A percentile compares a stretch with the other conserved stretches of the same genome.
These are phyloP conservation scores for Ophiostoma tasmaniense DNA, from an alignment of 2,329 filamentous ascomycete genomes.

Conservation along the genomic window DNA sequence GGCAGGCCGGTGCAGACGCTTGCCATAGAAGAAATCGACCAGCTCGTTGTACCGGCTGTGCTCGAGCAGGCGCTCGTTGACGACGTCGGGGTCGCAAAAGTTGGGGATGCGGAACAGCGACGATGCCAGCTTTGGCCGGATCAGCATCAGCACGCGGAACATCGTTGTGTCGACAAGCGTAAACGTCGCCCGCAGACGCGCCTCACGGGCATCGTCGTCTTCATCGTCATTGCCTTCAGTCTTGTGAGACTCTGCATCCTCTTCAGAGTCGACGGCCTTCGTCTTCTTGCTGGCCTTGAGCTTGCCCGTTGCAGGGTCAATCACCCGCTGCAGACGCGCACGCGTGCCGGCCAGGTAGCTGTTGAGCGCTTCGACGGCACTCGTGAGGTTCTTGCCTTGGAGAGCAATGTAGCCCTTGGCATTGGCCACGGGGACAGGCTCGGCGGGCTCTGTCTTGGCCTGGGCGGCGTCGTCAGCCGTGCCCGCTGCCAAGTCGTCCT, in stretches of 20 bases:
- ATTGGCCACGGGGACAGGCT: neutral
- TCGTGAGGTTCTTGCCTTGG: conserved; percentile 74
- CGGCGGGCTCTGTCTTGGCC: neutral
- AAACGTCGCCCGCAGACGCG: conserved; percentile 66
- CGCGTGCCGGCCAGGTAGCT: conserved; percentile 84
- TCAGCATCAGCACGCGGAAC: conserved; percentile 93
- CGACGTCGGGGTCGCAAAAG: conserved; percentile 91
- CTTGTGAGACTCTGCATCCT: conserved; percentile 17
- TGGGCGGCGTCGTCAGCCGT: conserved; percentile 30
- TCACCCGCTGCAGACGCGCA: conserved; percentile 51
- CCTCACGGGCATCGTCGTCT: conserved; percentile 49
- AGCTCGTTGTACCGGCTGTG: conserved; percentile 84
- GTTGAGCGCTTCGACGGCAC: conserved; percentile 73
- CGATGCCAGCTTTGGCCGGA: conserved; percentile 71
- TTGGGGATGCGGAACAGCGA: conserved; percentile 93
- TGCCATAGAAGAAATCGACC: conserved; percentile 96
- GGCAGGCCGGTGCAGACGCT: conserved; percentile 82
- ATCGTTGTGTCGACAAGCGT: conserved; percentile 86
- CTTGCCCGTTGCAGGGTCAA: conserved; percentile 55
- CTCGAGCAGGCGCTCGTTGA: conserved; percentile 85
- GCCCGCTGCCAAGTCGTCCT: conserved; percentile 23
- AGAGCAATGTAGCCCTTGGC: conserved; percentile 29
- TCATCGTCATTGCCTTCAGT: neutral
- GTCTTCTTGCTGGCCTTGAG: conserved; percentile 34
- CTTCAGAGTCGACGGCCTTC: neutral